Conservation (phyloP, 2,329 filamentous ascomycete species). For the Fusarium sp. region DNA sequence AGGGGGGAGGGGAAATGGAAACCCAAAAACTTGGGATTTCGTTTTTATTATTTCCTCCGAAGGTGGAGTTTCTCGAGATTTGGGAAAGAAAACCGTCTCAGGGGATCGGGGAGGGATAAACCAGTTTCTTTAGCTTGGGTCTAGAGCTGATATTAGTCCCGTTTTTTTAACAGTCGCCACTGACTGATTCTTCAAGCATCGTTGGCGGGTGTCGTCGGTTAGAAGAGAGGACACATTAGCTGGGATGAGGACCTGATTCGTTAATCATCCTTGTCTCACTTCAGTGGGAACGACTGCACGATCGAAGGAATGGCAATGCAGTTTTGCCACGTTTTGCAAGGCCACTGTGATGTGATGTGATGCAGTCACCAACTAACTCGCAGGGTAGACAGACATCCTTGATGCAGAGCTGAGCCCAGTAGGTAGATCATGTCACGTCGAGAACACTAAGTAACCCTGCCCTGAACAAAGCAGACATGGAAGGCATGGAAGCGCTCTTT, state of each 20-base stretch:
- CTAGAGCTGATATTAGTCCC: not conserved
- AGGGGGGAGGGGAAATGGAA: not conserved
- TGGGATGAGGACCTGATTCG: not conserved
- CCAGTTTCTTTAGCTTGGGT: not conserved
- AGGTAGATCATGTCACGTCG: not conserved
- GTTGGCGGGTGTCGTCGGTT: not conserved
- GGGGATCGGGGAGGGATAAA: constrained; percentile 5
- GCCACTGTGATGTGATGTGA: not conserved
- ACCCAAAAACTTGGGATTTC: not conserved
- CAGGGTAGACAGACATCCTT: not conserved
- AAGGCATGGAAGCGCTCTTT: not conserved
- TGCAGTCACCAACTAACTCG: not conserved
- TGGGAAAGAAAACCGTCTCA: not conserved
- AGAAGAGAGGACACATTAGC: not conserved
- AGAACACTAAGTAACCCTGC: not conserved
- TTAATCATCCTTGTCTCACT: not conserved
- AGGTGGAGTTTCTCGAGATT: constrained; percentile 13
- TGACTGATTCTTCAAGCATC: not conserved
- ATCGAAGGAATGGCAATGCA: constrained; percentile 6
- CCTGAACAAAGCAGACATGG: not conserved
- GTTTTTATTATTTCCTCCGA: constrained; percentile 30
- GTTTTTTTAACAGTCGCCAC: not conserved
- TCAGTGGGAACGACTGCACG: not conserved
- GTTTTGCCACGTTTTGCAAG: not conserved
- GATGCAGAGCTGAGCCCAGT: not conserved